Base-by-base conservation (phyloP, 2,329 filamentous ascomycete genomes). In the Aspergillus novofumigatus region DNA sequence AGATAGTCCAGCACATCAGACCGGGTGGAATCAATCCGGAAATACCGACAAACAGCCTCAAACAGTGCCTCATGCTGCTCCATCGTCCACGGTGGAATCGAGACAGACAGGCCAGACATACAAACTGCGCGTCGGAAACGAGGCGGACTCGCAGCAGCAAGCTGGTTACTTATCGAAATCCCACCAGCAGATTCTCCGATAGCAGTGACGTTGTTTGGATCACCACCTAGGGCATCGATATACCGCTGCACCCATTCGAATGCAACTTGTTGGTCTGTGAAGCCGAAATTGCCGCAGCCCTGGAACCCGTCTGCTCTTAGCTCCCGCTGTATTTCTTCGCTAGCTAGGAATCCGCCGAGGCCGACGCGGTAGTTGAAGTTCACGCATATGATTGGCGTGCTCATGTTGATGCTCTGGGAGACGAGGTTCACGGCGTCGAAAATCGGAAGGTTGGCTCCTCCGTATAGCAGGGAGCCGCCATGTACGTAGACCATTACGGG, bases 281-380 rank as follows among this genome's bases (percentile, higher is more conserved):
- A 67, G 0, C 73, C 74, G 55, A 76, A 76, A 59, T 80, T 81
- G 0, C 66, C 66, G 44, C 62, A 63, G 0, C 67, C 67, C 10
- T 56, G 41, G 44, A 57, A 52, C 11, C 66, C 64, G 21, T 68
- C 65, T 0, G 44, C 41, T 11, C 60, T 41, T 20, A 69, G 56
- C n/a, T 65, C 65, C 2, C 38, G 20, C 3, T 57, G 52, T 29
- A 66, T 26, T 1, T 50, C 52, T 1, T 58, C 25, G 26, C 61
- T 61, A 3, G 62, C 66, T 1, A 69, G 59, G 20, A 69, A 68
- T 1, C 67, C 67, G 25, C 64, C 65, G 2, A 69, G 54, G 7
- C 67, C 67, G 20, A 69, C 60, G 29, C 67, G 65, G 45, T 69
- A 68, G 38, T 66, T 69, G 57, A 69, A 68, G 51, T 65, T 68